A percentile compares a stretch with the other conserved stretches of the same genome.
Conservation (phyloP, 495 filamentous ascomycete genomes). For the Neurospora sp. region DNA sequence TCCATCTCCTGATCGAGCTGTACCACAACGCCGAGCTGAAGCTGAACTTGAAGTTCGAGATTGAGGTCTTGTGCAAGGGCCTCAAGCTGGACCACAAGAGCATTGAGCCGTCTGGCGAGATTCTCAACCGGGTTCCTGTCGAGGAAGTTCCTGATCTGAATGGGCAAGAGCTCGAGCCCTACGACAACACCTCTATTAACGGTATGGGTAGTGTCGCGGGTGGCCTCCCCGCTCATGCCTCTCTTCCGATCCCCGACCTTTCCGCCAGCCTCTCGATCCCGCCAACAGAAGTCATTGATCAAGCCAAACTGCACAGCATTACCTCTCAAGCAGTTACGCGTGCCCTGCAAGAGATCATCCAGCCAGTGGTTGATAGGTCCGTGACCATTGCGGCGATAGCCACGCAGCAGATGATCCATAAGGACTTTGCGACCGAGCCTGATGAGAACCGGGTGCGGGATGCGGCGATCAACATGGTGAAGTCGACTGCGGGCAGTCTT, state of each 20-base stretch:
- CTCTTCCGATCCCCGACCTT: conserved; percentile 73
- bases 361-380: conserved; percentile 91
- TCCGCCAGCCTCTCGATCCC: conserved; percentile 64
- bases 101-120: conserved; percentile 73
- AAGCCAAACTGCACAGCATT: conserved; percentile 66
- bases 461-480: conserved; percentile 83
- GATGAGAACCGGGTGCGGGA: conserved; percentile 78
- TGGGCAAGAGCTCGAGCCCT: conserved; percentile 51
- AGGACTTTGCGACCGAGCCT: conserved; percentile 89
- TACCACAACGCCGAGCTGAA: conserved; percentile 90
- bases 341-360: conserved; percentile 88
- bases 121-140: conserved; percentile 59
- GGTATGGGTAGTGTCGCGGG: conserved; percentile 59
- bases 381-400: conserved; percentile 97
- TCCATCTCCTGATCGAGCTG: conserved; percentile 77
- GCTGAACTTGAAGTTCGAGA: conserved; percentile 93
- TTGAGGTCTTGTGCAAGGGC: conserved; percentile 91
- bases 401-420: conserved; percentile 83
- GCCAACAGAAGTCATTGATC: conserved; percentile 62
- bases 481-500: conserved; percentile 82
- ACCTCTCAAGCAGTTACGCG: conserved; percentile 73
- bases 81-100: conserved; percentile 78
- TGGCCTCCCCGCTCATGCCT: conserved; percentile 61
- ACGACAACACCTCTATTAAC: conserved; percentile 67
- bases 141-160: conserved; percentile 50